Base-by-base conservation (phyloP, 257 asterid genomes). In the Agastache rugosa region DNA sequence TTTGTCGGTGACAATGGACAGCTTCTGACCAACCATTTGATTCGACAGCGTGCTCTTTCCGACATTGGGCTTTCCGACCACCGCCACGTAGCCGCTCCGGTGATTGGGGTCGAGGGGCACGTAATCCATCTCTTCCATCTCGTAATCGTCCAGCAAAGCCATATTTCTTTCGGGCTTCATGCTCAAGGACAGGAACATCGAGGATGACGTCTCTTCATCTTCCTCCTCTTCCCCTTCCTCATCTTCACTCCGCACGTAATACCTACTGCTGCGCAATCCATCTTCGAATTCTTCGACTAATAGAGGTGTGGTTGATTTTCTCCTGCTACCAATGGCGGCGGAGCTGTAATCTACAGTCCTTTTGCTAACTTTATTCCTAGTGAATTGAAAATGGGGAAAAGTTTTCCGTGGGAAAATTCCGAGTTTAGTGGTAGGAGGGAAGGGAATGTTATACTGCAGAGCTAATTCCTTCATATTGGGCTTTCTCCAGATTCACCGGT, bases 11-110 rank as follows among this genome's bases (percentile, higher is more conserved):
- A 91, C 97, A 67, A 93, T 93, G 0, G 98, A 93, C 37, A 93
- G 79, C 85, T 93, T 93, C 85, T 88, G 96, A 39, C 97, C 98
- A 72, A 93, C 47, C 95, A 91, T 93, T 80, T 93, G 98, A 73
- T 91, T 93, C 9, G 97, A 90, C 39, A 93, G 91, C 15, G 97
- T 93, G 66, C 98, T 91, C 78, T 93, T 93, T 58, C 98, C 98
- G 34, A 93, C 98, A 74, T 93, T 91, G 39, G 98, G 98, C 84
- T 87, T 88, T 23, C 98, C 98, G 60, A 93, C 87, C 31, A 93
- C 96, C 37, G 97, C 98, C 73, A 93, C 97, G 62, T 86, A 93
- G 73, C 98, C 98, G 81, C 96, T 93, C 70, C 91, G 91, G 79
- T 93, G 97, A 73, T 87, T 85, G 16, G 96, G 90, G 84, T 86